These are phyloP conservation scores for Paracoccidioides lutzii DNA, from an alignment of 2,329 filamentous ascomycete species.

Conservation along the genomic window DNA sequence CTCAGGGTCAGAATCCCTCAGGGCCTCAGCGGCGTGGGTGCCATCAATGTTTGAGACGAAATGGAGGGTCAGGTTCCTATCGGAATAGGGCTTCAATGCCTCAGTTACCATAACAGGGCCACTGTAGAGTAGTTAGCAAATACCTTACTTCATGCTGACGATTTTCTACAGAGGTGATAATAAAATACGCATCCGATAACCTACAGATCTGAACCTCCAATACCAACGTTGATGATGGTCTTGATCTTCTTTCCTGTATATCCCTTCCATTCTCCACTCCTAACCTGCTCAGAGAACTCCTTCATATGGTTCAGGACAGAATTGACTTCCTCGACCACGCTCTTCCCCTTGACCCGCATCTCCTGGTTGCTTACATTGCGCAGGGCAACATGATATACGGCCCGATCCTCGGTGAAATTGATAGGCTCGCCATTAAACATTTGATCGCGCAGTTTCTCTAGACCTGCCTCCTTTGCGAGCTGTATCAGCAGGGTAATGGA, in stretches of 20 bases:
- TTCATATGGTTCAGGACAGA: slow-evolving; percentile 93
- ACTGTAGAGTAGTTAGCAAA: slow-evolving; percentile 32
- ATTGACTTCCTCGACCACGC: slow-evolving; percentile 89
- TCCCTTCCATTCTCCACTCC: slow-evolving; percentile 92
- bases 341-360: slow-evolving; percentile 75
- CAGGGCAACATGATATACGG: slow-evolving; percentile 89
- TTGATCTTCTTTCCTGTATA: slow-evolving; percentile 95
- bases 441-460: slow-evolving; percentile 88
- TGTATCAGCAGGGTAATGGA: slow-evolving; percentile 76
- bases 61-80: slow-evolving; percentile 75
- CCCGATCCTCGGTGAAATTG: slow-evolving; percentile 96
- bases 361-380: slow-evolving; percentile 76
- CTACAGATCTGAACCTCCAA: slow-evolving; percentile 95
- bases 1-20: slow-evolving; percentile 80
- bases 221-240: slow-evolving; percentile 93
- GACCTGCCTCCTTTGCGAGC: slow-evolving; percentile 77
- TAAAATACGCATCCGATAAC: slow-evolving; percentile 24
- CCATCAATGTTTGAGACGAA: slow-evolving; percentile 99
- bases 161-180: not conserved
- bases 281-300: slow-evolving; percentile 89
- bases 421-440: slow-evolving; percentile 98
- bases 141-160: not conserved
- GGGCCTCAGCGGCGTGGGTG: slow-evolving; percentile 90
- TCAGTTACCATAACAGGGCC: slow-evolving; percentile 99
- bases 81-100: slow-evolving; percentile 87